Base-by-base conservation (phyloP, 1,284 basidiomycete species). In the Mycena sp. region DNA sequence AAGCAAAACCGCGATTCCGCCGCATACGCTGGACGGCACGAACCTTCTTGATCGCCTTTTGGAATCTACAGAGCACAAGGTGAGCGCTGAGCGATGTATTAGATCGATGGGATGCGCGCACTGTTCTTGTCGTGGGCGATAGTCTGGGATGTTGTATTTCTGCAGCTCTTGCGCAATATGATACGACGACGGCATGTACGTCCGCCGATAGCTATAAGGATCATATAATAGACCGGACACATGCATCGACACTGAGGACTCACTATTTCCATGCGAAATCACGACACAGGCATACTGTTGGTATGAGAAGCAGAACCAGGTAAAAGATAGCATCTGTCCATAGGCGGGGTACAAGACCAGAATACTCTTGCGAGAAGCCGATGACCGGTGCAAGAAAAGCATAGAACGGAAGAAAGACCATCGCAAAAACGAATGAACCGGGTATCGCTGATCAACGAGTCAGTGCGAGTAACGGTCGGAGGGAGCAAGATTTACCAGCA, bases 1-100 rank as follows among this genome's bases (percentile, higher is more conserved):
- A 99, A 1, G 96, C 96, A 74, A 98, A 98, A 1, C 96, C 96
- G 61, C 96, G 88, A 71, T 95, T 97, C 63, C 93, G 86, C 21
- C 96, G 89, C 92, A 98, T 94, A 43, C 96, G 89, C 74, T 98
- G 96, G 1, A 95, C 93, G 0, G 96, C 96, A 32, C 96, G 89
- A 12, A 98, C 96, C 76, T 98, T 98, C 79, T 98, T 98, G 84
- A 98, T 98, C 7, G 96, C 96, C 77, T 98, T 96, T 78, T 96
- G 95, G 80, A 96, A 96, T 76, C 92, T 94, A 68, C 14, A n/a
- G 26, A 30, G 17, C 26, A 11, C 11, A 26, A 9, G 50, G 29
- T 23, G 19, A 40, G 19, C 35, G 12, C 16, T 14, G 12, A 30
- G 19, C 23, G 23, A 23, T 14, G 21, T 60, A 50, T 23, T 26